These are phyloP conservation scores for Inga oerstediana DNA, from an alignment of 306 rosid genomes.

Conservation along the genomic window DNA sequence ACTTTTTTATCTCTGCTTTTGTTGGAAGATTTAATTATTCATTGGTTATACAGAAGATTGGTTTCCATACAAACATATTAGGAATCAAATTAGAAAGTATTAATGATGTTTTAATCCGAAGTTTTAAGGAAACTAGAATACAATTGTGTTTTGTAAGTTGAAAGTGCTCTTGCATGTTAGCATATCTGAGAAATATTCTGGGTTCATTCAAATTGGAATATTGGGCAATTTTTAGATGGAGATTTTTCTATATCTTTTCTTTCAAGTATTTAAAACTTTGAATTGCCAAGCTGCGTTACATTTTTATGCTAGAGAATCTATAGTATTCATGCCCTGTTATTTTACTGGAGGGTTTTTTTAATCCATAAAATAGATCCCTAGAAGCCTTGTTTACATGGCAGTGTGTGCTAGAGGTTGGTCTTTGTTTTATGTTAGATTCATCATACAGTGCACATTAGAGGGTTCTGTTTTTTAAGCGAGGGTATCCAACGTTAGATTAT, in stretches of 20 bases:
- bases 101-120: background rate
- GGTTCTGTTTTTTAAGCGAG: background rate
- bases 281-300: background rate
- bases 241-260: background rate
- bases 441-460: background rate
- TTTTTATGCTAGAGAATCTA: background rate
- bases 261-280: background rate
- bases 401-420: background rate
- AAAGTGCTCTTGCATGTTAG: background rate
- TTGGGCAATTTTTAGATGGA: background rate
- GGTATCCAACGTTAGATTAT: background rate
- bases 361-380: background rate
- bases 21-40: background rate
- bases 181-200: background rate
- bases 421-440: background rate
- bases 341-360: background rate
- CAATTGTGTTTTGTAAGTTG: background rate
- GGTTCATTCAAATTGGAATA: background rate
- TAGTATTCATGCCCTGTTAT: background rate
- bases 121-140: background rate
- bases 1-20: background rate
- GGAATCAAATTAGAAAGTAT: background rate
- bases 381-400: background rate
- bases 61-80: background rate
- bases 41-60: background rate